A percentile compares a stretch with the other conserved stretches of the same genome.
Conservation (phyloP, 345 rosid genomes). For the Corchorus capsularis region DNA sequence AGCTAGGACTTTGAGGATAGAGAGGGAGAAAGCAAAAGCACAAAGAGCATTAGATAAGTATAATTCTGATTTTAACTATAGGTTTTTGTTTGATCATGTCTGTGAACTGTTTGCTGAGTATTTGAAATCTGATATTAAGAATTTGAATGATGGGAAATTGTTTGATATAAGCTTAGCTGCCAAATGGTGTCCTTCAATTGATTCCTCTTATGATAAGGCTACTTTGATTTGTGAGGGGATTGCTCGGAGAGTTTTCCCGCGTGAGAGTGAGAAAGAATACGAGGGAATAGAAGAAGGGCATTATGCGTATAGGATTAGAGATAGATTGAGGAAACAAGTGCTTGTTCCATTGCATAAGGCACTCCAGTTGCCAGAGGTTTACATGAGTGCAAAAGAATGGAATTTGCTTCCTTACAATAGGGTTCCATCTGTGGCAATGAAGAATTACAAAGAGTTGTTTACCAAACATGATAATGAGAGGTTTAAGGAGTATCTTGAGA, state of each 20-base stretch:
- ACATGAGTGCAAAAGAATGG: slow-evolving; percentile 15
- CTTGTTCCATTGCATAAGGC: slow-evolving; percentile 10
- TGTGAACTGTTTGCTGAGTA: slow-evolving; percentile 4
- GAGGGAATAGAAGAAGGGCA: slow-evolving; percentile 15
- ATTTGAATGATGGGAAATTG: slow-evolving; percentile 1
- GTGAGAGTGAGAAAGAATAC: neutral
- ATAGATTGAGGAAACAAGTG: slow-evolving; percentile 17
- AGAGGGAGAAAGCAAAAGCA: slow-evolving; percentile 6
- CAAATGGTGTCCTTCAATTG: slow-evolving; percentile 22
- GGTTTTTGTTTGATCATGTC: slow-evolving; percentile 8
- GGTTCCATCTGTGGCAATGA: slow-evolving; percentile 32
- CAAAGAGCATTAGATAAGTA: slow-evolving; percentile 5
- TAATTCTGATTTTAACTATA: slow-evolving; percentile 5
- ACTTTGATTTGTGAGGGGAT: slow-evolving; percentile 17
- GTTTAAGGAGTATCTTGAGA: slow-evolving; percentile 19
- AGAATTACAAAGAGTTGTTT: slow-evolving; percentile 20
- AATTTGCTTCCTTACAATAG: slow-evolving; percentile 25
- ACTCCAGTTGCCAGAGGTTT: slow-evolving; percentile 14
- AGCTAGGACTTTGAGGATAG: slow-evolving; percentile 19
- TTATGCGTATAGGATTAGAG: slow-evolving; percentile 14
- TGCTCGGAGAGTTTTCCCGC: slow-evolving; percentile 5
- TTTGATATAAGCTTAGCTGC: slow-evolving; percentile 10
- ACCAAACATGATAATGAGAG: slow-evolving; percentile 18
- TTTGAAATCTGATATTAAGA: slow-evolving; percentile 14
- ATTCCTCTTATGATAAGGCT: slow-evolving; percentile 21